A percentile compares a stretch with the other conserved stretches of the same genome.
These are phyloP conservation scores for Solanum chiquidenum DNA, from an alignment of 257 asterid genomes.

Conservation along the genomic window DNA sequence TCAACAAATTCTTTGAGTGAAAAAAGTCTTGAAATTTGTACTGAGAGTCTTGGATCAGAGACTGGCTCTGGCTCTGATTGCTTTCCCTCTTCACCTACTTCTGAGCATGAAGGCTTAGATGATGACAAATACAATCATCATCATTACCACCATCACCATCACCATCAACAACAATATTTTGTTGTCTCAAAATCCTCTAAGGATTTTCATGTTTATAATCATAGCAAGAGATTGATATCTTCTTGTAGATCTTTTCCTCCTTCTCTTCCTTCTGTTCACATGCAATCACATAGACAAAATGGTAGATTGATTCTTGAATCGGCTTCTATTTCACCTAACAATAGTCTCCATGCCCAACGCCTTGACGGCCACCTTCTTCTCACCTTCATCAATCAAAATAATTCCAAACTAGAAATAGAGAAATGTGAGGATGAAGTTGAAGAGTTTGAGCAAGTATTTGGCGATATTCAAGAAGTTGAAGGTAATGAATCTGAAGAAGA, in stretches of 20 bases:
- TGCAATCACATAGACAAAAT: constrained; percentile 45
- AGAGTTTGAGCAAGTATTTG: constrained; percentile 9
- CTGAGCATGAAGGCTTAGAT: constrained; percentile 16
- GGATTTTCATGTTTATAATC: constrained; percentile 22
- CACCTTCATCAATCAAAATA: constrained; percentile 18
- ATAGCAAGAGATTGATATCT: constrained; percentile 5
- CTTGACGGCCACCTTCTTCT: constrained; percentile 58
- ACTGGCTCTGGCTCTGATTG: constrained; percentile 75
- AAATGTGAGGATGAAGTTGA: constrained; percentile 2
- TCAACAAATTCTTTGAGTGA: constrained; percentile 38
- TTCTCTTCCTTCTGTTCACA: constrained; percentile 40
- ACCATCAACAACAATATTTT: neutral
- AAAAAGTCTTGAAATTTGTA: constrained; percentile 70
- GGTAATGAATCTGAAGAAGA: neutral
- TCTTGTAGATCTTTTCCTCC: constrained; percentile 64
- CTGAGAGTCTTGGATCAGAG: constrained; percentile 86
- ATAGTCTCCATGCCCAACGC: constrained; percentile 48
- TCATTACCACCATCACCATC: neutral
- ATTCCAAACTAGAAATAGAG: neutral
- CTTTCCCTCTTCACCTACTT: constrained; percentile 23
- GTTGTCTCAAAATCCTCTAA: constrained; percentile 2
- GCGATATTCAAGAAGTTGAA: constrained; percentile 16
- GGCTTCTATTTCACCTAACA: constrained; percentile 33
- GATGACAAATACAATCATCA: neutral
- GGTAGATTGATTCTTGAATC: constrained; percentile 78